Evolutionary conservation across 192 early-diverging fungal genomes (phyloP).

Genomic region (Linnemannia elongata): DNA sequence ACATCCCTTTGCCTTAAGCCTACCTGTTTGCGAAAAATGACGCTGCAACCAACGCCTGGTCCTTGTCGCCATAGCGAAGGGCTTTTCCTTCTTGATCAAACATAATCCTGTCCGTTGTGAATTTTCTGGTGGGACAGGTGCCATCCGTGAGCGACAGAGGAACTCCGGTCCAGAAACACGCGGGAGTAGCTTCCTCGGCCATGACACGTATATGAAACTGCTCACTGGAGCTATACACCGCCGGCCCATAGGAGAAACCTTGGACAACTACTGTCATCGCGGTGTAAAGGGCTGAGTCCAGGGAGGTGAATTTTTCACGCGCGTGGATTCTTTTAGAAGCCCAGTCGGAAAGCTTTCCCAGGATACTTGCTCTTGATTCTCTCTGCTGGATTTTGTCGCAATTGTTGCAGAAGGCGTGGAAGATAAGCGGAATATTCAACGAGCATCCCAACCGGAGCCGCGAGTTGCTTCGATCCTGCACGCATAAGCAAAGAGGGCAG

Average conservation of each 20-base stretch:
- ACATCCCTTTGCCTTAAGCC: neutral
- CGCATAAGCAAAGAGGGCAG: slow-evolving; percentile 2
- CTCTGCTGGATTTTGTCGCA: neutral
- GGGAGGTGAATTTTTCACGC: slow-evolving; percentile 7
- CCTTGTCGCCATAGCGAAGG: neutral
- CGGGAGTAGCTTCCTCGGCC: slow-evolving; percentile 12
- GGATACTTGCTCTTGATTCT: slow-evolving; percentile 2
- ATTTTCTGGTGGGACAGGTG: slow-evolving; percentile 7
- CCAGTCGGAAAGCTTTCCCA: slow-evolving; percentile 10
- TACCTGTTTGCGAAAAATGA: slow-evolving; percentile 9
- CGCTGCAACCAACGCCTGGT: slow-evolving; percentile 2
- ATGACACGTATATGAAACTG: slow-evolving; percentile 6
- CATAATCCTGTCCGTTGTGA: slow-evolving; percentile 7
- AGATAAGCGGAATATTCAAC: neutral
- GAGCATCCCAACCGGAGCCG: neutral
- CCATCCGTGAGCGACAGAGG: slow-evolving; percentile 8
- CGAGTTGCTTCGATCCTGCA: slow-evolving; percentile 11
- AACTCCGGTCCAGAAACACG: slow-evolving; percentile 25
- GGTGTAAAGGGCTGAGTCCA: slow-evolving; percentile 1
- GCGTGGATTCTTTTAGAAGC: neutral
- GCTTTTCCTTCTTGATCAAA: slow-evolving; percentile 8
- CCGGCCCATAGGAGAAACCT: slow-evolving; percentile 18
- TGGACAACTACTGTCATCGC: slow-evolving; percentile 11
- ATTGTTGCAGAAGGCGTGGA: neutral
- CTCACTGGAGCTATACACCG: slow-evolving; percentile 9